Evolutionary conservation across 331 rosid genomes (phyloP), one percentile per base, ranked within the genome.

Genomic region (Acacia concinna): DNA sequence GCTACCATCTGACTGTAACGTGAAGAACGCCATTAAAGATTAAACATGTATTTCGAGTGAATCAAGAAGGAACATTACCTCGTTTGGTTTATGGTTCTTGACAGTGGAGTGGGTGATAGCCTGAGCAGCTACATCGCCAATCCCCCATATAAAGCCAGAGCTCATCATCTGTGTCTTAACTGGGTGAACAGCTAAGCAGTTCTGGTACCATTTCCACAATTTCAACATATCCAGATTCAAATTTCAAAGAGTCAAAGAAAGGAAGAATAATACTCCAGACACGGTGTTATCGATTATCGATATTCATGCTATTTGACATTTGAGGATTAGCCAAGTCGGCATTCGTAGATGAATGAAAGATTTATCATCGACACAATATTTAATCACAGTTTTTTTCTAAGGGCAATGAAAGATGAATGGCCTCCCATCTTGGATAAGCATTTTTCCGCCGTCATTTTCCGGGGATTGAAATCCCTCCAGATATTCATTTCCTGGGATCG

Each of bases 81-180:
- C 43, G 32, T 47, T 28, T 67, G 71, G 83, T 46, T 21, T 43
- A 31, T 60, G 73, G 60, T 17, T 52, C 21, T 82, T 84, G 68
- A 80, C 79, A 5, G 86, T 77, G 73, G 73, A 84, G 44, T 82
- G 64, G 27, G 90, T 86, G 74, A 88, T 78, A 13, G 77, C 82
- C 81, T 86, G 92, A 51, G 92, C 92, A 81, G 88, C 90, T 54
- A 88, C 78, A 72, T 88, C 92, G 75, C 92, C 90, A 74, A 73
- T 54, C 12, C 92, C 92, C 92, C 92, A 88, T 60, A 88, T 88
- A 69, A 88, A 18, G 74, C 87, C 88, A 34, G 92, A 86, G 84
- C 92, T 88, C 30, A 88, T 84, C 37, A 84, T 86, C 88, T 86
- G 92, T 1, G 92, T 88, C 86, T 86, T 88, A 49, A 88, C 82